Conservation (phyloP, 768 basidiomycete genomes). For the Tulasnella calospora region DNA sequence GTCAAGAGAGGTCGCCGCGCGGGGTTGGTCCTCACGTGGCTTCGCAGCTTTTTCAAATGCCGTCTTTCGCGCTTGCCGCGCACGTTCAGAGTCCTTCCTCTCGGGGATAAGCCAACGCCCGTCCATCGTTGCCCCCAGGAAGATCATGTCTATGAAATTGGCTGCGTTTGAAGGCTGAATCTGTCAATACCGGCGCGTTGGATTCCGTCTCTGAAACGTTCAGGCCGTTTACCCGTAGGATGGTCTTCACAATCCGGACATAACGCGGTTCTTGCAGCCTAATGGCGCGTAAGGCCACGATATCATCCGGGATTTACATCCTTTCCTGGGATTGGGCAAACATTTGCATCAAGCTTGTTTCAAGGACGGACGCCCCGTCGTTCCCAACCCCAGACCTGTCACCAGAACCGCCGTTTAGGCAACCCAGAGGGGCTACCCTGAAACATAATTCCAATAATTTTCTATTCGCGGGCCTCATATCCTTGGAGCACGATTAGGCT, state of each 20-base stretch:
- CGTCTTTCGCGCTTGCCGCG: neutral
- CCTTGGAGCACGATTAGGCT: too few relatives aligned
- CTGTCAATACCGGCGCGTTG: neutral
- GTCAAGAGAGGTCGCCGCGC: neutral
- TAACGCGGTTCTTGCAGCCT: too few relatives aligned
- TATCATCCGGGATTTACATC: neutral
- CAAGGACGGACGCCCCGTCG: neutral
- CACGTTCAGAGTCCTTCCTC: neutral
- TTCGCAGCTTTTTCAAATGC: neutral
- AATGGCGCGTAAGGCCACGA: too few relatives aligned
- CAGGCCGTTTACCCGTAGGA: too few relatives aligned
- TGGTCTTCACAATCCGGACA: too few relatives aligned
- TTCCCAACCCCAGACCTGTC: neutral
- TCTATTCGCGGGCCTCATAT: neutral
- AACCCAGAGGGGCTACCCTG: neutral
- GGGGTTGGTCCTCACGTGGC: neutral
- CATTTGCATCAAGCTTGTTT: neutral
- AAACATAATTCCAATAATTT: neutral
- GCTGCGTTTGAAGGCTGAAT: neutral
- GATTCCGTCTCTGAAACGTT: too few relatives aligned
- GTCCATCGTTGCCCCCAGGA: neutral
- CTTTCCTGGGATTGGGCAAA: neutral
- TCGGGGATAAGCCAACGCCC: neutral
- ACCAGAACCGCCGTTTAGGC: neutral
- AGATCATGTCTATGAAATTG: neutral